phyloP scores from a whole-genome alignment of 257 asterid genomes.

The Solanum appendiculatum region DNA sequence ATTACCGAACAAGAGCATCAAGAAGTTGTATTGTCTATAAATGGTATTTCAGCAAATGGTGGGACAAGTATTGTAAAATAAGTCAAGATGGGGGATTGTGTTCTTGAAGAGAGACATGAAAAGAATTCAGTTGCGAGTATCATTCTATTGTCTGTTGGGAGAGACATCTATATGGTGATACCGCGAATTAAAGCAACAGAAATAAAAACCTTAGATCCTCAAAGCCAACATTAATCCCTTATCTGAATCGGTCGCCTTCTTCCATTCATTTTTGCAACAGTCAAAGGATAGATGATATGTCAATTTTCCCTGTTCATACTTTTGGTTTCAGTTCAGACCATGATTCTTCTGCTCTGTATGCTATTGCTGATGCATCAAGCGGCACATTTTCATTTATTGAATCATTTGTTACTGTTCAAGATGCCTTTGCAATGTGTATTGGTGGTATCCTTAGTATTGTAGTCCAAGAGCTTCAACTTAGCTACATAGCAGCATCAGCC shows the following conservation, averaged over 20 bases:
- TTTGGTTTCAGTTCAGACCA: constrained; percentile 3
- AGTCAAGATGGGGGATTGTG: constrained; percentile 9
- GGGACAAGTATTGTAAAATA: constrained; percentile 23
- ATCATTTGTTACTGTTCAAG: constrained; percentile 21
- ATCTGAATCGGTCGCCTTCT: constrained; percentile 6
- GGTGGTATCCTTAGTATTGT: constrained; percentile 37
- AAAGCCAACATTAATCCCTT: neutral
- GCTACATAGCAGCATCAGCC: neutral
- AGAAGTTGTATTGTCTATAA: constrained; percentile 11
- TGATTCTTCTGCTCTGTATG: constrained; percentile 22
- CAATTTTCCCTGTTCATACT: constrained; percentile 10
- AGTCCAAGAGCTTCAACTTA: constrained; percentile 15
- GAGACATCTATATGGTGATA: constrained; percentile 2
- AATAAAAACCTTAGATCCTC: neutral
- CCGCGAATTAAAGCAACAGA: neutral
- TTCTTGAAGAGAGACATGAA: constrained; percentile 15
- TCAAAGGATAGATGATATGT: neutral
- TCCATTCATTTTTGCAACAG: constrained; percentile 3
- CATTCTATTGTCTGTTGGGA: constrained; percentile 29
- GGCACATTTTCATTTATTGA: constrained; percentile 33
- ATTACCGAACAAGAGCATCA: constrained; percentile 20
- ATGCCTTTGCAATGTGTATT: constrained; percentile 29
- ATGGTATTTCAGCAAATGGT: neutral
- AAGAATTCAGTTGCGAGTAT: neutral
- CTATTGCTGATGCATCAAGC: neutral